A percentile compares a stretch with the other conserved stretches of the same genome.
phyloP scores from a whole-genome alignment of 192 early-diverging fungal genomes.

The Jimgerdemannia flammicorona region DNA sequence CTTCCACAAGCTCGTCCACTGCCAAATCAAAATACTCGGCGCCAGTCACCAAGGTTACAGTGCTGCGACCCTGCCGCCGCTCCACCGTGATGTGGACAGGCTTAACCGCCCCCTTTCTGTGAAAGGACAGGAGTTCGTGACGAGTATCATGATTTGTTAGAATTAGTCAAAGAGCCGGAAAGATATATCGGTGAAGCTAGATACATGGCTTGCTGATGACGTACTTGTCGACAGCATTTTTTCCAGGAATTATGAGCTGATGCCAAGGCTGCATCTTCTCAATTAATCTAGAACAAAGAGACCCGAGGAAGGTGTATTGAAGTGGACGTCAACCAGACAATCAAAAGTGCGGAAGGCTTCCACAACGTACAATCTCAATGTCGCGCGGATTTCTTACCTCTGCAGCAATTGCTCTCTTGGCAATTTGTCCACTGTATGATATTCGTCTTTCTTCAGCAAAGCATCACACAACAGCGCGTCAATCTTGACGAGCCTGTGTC shows the following conservation, averaged over 20 bases:
- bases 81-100: constrained; percentile 48
- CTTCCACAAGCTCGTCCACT: constrained; percentile 54
- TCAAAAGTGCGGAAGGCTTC: no score
- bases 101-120: constrained; percentile 23
- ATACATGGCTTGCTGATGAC: not conserved
- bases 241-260: constrained; percentile 39
- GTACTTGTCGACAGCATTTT: constrained; percentile 21
- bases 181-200: no score
- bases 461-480: constrained; percentile 65
- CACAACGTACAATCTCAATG: no score
- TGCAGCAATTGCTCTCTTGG: constrained; percentile 54
- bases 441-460: constrained; percentile 65
- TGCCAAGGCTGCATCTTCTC: constrained; percentile 54
- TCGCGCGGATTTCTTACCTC: no score
- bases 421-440: constrained; percentile 45
- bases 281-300: constrained; percentile 18
- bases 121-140: not conserved
- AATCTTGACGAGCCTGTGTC: constrained; percentile 42
- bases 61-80: constrained; percentile 58
- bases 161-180: no score
- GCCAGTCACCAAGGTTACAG: constrained; percentile 60
- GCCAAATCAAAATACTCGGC: constrained; percentile 61
- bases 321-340: no score
- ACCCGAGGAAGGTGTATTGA: no score
- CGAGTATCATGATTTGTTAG: not conserved